Evolutionary conservation across 257 asterid species (phyloP), one percentile per base, ranked within the genome.

Genomic region (Galeopsis tetrahit): DNA sequence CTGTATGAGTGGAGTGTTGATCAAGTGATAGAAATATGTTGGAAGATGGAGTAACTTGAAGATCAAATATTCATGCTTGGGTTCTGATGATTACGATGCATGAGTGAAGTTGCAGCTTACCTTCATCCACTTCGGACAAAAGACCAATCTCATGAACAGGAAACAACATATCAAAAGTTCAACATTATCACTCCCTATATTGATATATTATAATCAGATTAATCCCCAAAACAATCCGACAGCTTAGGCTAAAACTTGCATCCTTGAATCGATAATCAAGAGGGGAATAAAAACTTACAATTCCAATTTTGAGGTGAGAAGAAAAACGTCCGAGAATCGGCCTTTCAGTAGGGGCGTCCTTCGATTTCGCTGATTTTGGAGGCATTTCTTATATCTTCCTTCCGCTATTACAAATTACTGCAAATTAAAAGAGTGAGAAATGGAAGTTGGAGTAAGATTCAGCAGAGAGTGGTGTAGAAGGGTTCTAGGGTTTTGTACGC

Each of bases 321-420:
- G 99, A 94, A 83, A 94, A 94, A 28, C 97, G 95, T 67, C 99
- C 97, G 17, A 94, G 91, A 63, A 91, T 94, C 4, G 97, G 89
- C 85, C 92, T 85, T 76, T 94, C 99, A 1, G 81, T 86, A 1
- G 93, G 93, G 44, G 77, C 95, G 66, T 94, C 99, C 88, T 94
- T 94, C 32, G 90, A 79, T 82, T 93, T 93, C 38, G 90, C 83
- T 72, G 96, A 92, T 87, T 91, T 94, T 1, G 99, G 99, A 82
- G 99, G 97, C 99, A 94, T 94, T 77, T 80, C 39, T 43, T n/a
- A 42, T 43, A n/a, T 9, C 36, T 3, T 14, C 5, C 52, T 36
- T 57, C 46, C 21, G 66, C 71, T 17, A 48, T 10, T 34, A 34
- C 58, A 57, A 53, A 77, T 36, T 39, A 35, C 62, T 10, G 44